These are phyloP conservation scores for Colletotrichum abscissum DNA, from an alignment of 2,329 filamentous ascomycete species.

Conservation along the genomic window DNA sequence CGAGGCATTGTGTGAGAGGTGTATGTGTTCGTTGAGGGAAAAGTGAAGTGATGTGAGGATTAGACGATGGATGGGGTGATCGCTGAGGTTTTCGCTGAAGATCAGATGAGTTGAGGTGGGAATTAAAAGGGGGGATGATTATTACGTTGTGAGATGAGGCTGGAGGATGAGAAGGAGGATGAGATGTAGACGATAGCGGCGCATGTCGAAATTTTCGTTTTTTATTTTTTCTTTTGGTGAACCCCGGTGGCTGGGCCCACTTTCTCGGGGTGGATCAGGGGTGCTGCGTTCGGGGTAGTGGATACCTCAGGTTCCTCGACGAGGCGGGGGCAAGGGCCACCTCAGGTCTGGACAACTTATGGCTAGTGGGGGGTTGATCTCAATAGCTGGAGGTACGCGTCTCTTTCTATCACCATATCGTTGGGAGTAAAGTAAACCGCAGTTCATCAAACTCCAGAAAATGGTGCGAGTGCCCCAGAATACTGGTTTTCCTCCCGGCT, in stretches of 20 bases:
- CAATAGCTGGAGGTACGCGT: background rate
- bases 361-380: background rate
- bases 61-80: background rate
- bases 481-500: too few relatives aligned
- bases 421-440: too few relatives aligned
- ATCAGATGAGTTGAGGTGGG: constrained; percentile 11
- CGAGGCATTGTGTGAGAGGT: constrained; percentile 23
- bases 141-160: background rate
- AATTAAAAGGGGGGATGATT: background rate
- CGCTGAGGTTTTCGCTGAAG: background rate
- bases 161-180: constrained; percentile 5
- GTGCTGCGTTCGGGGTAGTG: constrained; percentile 29
- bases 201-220: constrained; percentile 29
- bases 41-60: background rate
- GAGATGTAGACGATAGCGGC: constrained; percentile 6
- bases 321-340: background rate
- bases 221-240: constrained; percentile 17
- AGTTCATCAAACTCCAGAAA: too few relatives aligned
- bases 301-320: constrained; percentile 6
- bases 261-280: constrained; percentile 36
- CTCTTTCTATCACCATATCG: too few relatives aligned
- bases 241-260: constrained; percentile 28
- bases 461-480: too few relatives aligned
- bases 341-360: background rate
- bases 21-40: background rate